A percentile compares a stretch with the other conserved stretches of the same genome.
phyloP scores from a whole-genome alignment of 495 filamentous ascomycete genomes.

The Talaromyces nanjingensis region DNA sequence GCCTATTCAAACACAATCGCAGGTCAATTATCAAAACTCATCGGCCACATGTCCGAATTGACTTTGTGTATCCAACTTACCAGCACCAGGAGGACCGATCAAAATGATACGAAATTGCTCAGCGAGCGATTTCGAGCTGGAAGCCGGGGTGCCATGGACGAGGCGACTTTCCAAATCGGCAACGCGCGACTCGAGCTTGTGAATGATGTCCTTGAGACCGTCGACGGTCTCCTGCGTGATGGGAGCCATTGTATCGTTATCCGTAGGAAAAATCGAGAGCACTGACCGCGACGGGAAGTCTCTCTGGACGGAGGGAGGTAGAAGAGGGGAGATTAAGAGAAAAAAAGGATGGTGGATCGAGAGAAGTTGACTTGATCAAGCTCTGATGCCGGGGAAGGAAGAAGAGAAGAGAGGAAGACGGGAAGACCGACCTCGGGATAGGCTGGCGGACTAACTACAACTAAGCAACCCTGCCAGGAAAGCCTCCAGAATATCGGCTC shows the following conservation, averaged over 20 bases:
- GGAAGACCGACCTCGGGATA: slow-evolving; percentile 17
- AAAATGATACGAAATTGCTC: slow-evolving; percentile 86
- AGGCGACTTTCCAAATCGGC: slow-evolving; percentile 65
- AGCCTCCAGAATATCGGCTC: neutral
- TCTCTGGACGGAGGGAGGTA: slow-evolving; percentile 14
- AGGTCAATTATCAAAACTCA: slow-evolving; percentile 13
- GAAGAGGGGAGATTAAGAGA: slow-evolving; percentile 18
- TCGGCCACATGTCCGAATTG: neutral
- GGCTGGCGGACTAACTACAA: slow-evolving; percentile 9
- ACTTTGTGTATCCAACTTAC: slow-evolving; percentile 38
- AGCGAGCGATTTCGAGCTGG: slow-evolving; percentile 39
- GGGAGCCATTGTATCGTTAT: slow-evolving; percentile 61
- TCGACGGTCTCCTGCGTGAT: slow-evolving; percentile 70
- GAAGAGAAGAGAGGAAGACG: slow-evolving; percentile 19
- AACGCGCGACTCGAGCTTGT: slow-evolving; percentile 77
- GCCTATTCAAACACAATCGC: slow-evolving; percentile 46
- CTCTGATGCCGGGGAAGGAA: slow-evolving; percentile 22
- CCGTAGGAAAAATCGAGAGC: slow-evolving; percentile 17
- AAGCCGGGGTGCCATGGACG: slow-evolving; percentile 40
- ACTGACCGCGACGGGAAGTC: slow-evolving; percentile 21
- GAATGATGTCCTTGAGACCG: slow-evolving; percentile 68
- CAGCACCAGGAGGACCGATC: slow-evolving; percentile 95
- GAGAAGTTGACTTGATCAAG: slow-evolving; percentile 9
- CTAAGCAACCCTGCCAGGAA: neutral
- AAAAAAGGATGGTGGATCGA: slow-evolving; percentile 3